phyloP scores from a whole-genome alignment of 306 rosid species.

The Senna tora region DNA sequence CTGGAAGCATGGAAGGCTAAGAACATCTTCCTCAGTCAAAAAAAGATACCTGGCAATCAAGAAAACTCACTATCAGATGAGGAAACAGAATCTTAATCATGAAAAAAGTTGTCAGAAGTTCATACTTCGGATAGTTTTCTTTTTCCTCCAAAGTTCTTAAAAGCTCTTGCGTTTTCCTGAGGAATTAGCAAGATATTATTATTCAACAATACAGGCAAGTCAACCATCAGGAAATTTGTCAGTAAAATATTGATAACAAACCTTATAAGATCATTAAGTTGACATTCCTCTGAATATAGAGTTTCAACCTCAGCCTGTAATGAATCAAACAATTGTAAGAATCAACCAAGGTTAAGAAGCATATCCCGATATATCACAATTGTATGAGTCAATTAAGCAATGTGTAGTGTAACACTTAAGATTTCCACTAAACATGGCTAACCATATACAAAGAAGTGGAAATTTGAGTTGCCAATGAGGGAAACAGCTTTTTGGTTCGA shows the following conservation, averaged over 20 bases:
- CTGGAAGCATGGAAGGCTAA: slow-evolving; percentile 72
- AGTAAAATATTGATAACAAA: slow-evolving; percentile 37
- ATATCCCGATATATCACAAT: background rate
- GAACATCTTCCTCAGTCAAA: slow-evolving; percentile 66
- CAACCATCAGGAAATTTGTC: slow-evolving; percentile 20
- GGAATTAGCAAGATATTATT: slow-evolving; percentile 28
- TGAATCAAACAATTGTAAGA: slow-evolving; percentile 37
- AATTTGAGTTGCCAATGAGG: background rate
- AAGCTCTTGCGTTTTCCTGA: slow-evolving; percentile 71
- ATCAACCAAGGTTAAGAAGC: background rate
- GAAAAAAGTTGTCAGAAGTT: slow-evolving; percentile 10
- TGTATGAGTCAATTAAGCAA: background rate
- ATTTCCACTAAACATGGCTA: background rate
- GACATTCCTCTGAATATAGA: slow-evolving; percentile 58
- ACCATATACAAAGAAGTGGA: background rate
- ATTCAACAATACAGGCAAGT: slow-evolving; percentile 33
- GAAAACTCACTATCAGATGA: slow-evolving; percentile 34
- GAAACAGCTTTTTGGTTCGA: background rate
- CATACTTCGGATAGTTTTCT: slow-evolving; percentile 58
- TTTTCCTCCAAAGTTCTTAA: slow-evolving; percentile 56
- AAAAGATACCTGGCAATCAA: slow-evolving; percentile 61
- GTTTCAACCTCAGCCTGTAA: slow-evolving; percentile 76
- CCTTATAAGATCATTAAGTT: slow-evolving; percentile 75
- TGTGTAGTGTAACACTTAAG: background rate
- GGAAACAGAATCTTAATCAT: slow-evolving; percentile 24